A percentile compares a stretch with the other conserved stretches of the same genome.
Evolutionary conservation across 495 filamentous ascomycete genomes (phyloP).

Genomic region (Aspergillus saccharolyticus): DNA sequence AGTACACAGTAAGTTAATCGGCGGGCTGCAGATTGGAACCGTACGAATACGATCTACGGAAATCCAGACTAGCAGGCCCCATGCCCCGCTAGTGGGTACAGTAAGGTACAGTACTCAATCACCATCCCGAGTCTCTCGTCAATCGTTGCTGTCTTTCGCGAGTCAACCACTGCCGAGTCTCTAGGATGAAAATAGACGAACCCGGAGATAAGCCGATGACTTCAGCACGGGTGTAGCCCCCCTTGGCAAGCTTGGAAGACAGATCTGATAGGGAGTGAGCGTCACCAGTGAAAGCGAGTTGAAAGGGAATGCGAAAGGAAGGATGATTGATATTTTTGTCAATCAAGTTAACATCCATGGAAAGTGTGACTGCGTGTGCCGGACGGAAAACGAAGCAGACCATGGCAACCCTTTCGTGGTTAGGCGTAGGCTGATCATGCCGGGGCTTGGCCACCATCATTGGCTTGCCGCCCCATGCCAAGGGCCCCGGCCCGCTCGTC

Average conservation of each 20-base stretch:
- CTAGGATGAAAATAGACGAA: neutral
- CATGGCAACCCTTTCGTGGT: conserved; percentile 1
- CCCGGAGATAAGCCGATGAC: neutral
- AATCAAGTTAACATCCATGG: no score
- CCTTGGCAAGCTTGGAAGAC: neutral
- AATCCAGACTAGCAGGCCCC: neutral
- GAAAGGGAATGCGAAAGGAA: neutral
- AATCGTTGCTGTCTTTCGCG: neutral
- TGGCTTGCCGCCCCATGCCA: conserved; percentile 3
- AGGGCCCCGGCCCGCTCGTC: neutral
- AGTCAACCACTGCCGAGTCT: neutral
- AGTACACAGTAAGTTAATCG: neutral
- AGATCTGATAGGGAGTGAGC: neutral
- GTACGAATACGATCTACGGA: neutral
- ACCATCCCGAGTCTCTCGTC: neutral
- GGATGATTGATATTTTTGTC: conserved; percentile 3
- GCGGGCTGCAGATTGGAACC: neutral
- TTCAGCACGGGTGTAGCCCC: neutral
- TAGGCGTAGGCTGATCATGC: conserved; percentile 2
- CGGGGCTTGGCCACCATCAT: conserved; percentile 13
- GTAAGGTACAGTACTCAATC: no score
- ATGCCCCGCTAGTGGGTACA: neutral
- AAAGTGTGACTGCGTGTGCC: neutral
- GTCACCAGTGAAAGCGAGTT: neutral
- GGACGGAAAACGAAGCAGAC: conserved; percentile 1